Evolutionary conservation across 1,284 basidiomycete species (phyloP), one percentile per base, ranked within the genome.

Genomic region (Neonothopanus nambi): DNA sequence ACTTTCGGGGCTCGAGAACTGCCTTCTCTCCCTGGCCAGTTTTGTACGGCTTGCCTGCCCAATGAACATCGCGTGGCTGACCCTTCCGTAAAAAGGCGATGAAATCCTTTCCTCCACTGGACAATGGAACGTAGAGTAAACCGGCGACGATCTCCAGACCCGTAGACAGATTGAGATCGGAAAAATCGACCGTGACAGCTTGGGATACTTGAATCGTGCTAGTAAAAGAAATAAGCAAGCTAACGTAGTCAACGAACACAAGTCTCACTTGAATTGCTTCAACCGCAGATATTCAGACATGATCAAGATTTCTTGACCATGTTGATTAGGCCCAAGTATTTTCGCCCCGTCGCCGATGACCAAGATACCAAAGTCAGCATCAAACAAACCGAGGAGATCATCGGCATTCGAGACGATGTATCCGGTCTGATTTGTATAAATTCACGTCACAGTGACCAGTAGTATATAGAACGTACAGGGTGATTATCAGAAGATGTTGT

Each of bases 371-470:
- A 85, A 89, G 64, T 95, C 91, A 15, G 91, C 91, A 65, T 93
- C 89, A 64, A 95, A 94, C 21, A 94, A 70, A 5, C 82, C 80
- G 3, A 96, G 76, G 11, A 95, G 72, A 63, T 95, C 92, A 62
- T 93, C 88, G 1, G 91, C 87, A 64, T 93, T 91, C 26, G 90
- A 91, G 17, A 94, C 86, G 60, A 95, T 92, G 69, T 93, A 93
- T 0, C 90, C 91, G 15, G 85, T 84, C 58, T 91, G 81, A 56
- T 84, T 74, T 70, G 41, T 43, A 40, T n/a, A 23, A 41, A 24
- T 40, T n/a, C 54, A 49, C 38, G 48, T 48, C 20, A 17, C 35
- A 33, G 13, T 17, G n/a, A 35, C 15, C 5, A 41, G 24, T 15
- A 43, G 7, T 3, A 7, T 11, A 51, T 17, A 49, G 7, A 17